These are phyloP conservation scores for Schizochytrium sp. DNA, from an alignment of 108 stramenopile species.

Conservation along the genomic window DNA sequence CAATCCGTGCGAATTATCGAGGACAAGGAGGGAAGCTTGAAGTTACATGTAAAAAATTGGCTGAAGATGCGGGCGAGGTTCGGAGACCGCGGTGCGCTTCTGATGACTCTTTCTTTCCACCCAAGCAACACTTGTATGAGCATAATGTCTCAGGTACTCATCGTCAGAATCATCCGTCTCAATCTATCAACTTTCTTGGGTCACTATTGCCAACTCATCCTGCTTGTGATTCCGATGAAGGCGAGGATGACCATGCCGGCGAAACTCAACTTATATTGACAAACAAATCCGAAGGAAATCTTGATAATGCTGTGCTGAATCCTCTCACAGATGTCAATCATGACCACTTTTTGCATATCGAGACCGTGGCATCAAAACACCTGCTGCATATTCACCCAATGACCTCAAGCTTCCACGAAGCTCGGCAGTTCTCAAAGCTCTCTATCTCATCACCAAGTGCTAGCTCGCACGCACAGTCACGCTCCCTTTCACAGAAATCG, in stretches of 20 bases:
- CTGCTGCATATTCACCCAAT: not conserved
- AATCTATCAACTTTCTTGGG: too few relatives aligned
- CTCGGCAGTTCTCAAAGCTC: not conserved
- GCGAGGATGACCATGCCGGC: too few relatives aligned
- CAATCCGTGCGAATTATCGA: not conserved
- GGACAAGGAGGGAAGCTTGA: not conserved
- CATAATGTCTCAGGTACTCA: too few relatives aligned
- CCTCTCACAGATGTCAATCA: not conserved
- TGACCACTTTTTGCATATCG: not conserved
- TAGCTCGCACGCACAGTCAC: too few relatives aligned
- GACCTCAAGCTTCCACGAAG: not conserved
- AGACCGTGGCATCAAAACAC: not conserved
- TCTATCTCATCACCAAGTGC: not conserved
- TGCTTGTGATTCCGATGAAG: too few relatives aligned
- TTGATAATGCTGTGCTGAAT: too few relatives aligned
- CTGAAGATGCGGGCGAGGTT: not conserved
- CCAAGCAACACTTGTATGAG: too few relatives aligned
- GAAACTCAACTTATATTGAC: too few relatives aligned
- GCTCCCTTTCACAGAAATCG: not conserved
- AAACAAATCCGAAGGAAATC: too few relatives aligned
- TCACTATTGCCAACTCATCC: too few relatives aligned
- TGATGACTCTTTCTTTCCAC: constrained; percentile 21
- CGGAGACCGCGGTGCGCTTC: not conserved
- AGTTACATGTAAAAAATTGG: not conserved
- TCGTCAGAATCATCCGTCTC: too few relatives aligned